These are phyloP conservation scores for Lepidium africanum DNA, from an alignment of 345 rosid species.

Conservation along the genomic window DNA sequence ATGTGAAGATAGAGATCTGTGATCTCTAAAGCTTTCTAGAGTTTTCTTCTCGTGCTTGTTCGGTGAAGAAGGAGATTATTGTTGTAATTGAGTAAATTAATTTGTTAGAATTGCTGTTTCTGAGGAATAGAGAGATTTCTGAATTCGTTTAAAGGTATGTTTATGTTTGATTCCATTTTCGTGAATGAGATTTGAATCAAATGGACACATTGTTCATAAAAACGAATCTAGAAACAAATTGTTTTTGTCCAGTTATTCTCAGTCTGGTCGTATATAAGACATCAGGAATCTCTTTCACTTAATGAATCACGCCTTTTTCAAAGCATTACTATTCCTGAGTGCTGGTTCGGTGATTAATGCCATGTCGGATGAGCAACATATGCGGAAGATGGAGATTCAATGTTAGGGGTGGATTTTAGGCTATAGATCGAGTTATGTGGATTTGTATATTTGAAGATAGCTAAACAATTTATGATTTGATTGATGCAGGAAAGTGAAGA, in stretches of 20 bases:
- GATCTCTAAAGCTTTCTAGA: constrained; percentile 11
- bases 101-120: neutral
- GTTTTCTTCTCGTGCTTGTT: constrained; percentile 4
- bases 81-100: neutral
- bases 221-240: neutral
- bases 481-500: constrained; percentile 5
- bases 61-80: neutral
- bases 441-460: neutral
- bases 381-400: too few species aligned
- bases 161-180: neutral
- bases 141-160: constrained; percentile 9
- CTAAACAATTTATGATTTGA: neutral
- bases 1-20: constrained; percentile 2
- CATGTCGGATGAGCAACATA: too few species aligned
- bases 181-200: neutral
- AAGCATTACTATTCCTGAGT: too few species aligned
- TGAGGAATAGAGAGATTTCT: neutral
- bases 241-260: too few species aligned
- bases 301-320: too few species aligned
- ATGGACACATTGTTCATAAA: neutral
- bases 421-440: too few species aligned
- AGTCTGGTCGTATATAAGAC: too few species aligned
- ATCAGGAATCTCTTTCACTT: too few species aligned
- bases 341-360: too few species aligned
- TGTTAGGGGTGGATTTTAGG: too few species aligned